These are phyloP conservation scores for Amanita rimosa DNA, from an alignment of 768 basidiomycete species.

Conservation along the genomic window DNA sequence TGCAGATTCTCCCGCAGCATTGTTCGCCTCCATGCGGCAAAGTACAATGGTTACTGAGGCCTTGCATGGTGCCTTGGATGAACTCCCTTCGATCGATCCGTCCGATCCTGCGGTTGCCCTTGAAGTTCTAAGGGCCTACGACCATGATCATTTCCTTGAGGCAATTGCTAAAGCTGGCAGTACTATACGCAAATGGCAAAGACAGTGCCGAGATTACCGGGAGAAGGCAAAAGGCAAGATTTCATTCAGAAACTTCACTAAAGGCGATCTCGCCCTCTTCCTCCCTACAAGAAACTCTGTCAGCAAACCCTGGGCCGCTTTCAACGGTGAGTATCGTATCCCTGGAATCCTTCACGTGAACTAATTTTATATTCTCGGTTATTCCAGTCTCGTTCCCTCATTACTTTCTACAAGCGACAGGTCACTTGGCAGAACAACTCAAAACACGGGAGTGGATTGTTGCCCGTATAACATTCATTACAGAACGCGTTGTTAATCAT, in stretches of 20 bases:
- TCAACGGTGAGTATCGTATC: constrained; percentile 60
- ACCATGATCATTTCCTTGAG: constrained; percentile 80
- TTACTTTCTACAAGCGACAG: constrained; percentile 88
- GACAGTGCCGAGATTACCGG: constrained; percentile 91
- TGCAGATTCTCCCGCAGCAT: constrained; percentile 30
- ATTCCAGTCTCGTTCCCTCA: constrained; percentile 86
- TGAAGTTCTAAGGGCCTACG: constrained; percentile 61
- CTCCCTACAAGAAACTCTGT: constrained; percentile 91
- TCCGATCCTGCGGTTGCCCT: constrained; percentile 63
- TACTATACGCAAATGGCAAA: constrained; percentile 93
- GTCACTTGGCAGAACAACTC: constrained; percentile 78
- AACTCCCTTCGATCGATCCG: constrained; percentile 69
- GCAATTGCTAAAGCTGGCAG: constrained; percentile 72
- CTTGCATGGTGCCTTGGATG: constrained; percentile 23
- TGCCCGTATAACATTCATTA: constrained; percentile 80
- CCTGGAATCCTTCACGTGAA: neutral
- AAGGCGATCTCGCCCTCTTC: constrained; percentile 93
- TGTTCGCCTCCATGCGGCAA: constrained; percentile 41
- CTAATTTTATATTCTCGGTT: constrained; percentile 1
- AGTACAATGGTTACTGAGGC: constrained; percentile 33
- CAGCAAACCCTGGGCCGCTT: constrained; percentile 95
- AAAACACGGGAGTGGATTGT: constrained; percentile 93
- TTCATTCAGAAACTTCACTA: constrained; percentile 89
- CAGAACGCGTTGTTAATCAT: constrained; percentile 74
- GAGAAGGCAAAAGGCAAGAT: constrained; percentile 96